Evolutionary conservation across 176 grass and related monocot genomes (phyloP).

Genomic region (Zizania latifolia): DNA sequence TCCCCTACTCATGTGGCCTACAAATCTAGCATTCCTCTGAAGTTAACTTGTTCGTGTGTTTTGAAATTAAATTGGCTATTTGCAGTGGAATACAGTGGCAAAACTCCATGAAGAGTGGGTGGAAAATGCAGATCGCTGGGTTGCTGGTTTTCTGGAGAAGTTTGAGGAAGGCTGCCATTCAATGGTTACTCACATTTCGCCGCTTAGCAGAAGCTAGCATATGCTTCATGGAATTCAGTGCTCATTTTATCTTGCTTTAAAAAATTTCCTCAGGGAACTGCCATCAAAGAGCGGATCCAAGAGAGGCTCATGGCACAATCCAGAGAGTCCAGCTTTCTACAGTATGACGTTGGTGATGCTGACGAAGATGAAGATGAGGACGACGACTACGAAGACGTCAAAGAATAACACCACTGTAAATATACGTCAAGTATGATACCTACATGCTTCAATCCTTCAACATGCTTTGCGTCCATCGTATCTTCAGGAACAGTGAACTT

Average conservation of each 20-base stretch:
- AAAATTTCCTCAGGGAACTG: conserved; percentile 57
- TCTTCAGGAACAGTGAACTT: conserved; percentile 13
- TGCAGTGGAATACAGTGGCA: conserved; percentile 63
- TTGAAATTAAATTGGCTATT: conserved; percentile 7
- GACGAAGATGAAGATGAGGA: conserved; percentile 3
- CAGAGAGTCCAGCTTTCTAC: conserved; percentile 66
- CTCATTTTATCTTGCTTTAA: not conserved
- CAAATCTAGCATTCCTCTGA: not conserved
- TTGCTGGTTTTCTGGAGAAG: conserved; percentile 92
- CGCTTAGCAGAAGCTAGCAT: not conserved
- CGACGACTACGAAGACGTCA: conserved; percentile 30
- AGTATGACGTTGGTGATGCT: conserved; percentile 52
- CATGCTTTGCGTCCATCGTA: not conserved
- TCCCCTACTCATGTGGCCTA: not conserved
- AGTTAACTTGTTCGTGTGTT: no score
- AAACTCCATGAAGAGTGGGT: conserved; percentile 97
- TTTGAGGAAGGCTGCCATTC: conserved; percentile 95
- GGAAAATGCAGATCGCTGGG: conserved; percentile 96
- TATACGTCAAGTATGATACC: not conserved
- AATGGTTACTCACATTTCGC: conserved; percentile 49
- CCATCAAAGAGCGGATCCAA: conserved; percentile 75
- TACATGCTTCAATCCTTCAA: not conserved
- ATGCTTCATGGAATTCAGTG: not conserved
- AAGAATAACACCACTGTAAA: conserved; percentile 27
- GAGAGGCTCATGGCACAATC: conserved; percentile 76